These are phyloP conservation scores for Curvularia sp. DNA, from an alignment of 2,329 filamentous ascomycete genomes.

Conservation along the genomic window DNA sequence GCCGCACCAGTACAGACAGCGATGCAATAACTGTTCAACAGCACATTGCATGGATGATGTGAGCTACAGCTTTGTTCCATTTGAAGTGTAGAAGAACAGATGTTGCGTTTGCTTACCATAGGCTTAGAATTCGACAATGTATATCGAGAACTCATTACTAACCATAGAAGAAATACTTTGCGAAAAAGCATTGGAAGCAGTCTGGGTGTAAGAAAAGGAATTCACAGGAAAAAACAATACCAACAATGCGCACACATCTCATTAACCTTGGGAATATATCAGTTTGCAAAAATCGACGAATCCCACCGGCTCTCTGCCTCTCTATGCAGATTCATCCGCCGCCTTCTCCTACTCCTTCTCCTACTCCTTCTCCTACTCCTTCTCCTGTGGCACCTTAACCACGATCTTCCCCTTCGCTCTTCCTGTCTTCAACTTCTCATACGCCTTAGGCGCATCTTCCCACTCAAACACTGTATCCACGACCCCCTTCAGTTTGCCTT, in stretches of 20 bases:
- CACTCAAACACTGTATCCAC: conserved; percentile 65
- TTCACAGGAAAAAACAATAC: not conserved
- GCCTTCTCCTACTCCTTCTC: conserved; percentile 28
- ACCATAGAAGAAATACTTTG: not conserved
- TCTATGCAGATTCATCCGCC: not conserved
- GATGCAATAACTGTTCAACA: not conserved
- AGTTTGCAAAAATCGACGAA: not conserved
- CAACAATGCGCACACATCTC: no score
- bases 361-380: conserved; percentile 31
- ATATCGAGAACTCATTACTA: not conserved
- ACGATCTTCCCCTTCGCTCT: conserved; percentile 68
- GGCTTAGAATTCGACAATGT: not conserved
- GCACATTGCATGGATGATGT: not conserved
- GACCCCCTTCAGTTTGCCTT: conserved; percentile 65
- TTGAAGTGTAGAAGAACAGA: not conserved
- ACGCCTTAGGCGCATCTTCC: conserved; percentile 65
- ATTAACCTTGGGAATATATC: not conserved
- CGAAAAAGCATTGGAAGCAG: not conserved
- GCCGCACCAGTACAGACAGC: not conserved
- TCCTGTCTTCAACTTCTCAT: conserved; percentile 64
- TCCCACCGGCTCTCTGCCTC: not conserved
- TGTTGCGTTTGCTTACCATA: not conserved
- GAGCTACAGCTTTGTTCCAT: not conserved
- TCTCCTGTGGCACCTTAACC: conserved; percentile 42
- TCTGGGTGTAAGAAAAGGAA: not conserved